Base-by-base conservation (phyloP, 2,329 filamentous ascomycete genomes). In the Colletotrichum paranaense region DNA sequence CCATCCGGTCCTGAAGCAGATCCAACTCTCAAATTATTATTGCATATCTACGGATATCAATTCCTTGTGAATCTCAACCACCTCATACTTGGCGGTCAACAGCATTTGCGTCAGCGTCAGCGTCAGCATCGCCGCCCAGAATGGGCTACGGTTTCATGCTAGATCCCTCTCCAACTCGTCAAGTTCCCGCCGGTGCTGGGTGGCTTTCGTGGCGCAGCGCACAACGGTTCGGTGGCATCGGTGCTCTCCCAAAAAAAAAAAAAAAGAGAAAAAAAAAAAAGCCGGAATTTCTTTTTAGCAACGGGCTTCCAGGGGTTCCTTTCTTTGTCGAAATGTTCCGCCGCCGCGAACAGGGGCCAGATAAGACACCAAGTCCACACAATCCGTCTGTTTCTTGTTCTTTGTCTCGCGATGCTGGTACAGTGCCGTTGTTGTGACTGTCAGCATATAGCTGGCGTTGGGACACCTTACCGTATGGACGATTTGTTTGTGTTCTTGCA, bases 191-290 rank as follows among this genome's bases (percentile, higher is more conserved):
- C 53, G 7, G 14, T 19, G 46, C 62, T 24, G 12, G 52, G n/a
- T 64, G 59, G 67, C 52, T 64, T 65, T 28, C 32, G 62, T 53
- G 53, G 60, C 57, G 38, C 62, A 28, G 57, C 38, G 35, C 26
- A 65, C 12, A 69, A 66, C 67, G 52, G 52, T 38, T 22, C 32
- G 32, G 32, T 35, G 32, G 32, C 32, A 35, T 58, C 22, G 32
- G 46, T 53, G 53, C 24, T 26, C 28, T 42, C 16, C 32, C 32
- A 9, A 35, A 35, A 35, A 35, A 35, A 35, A 12, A 26, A 26
- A 30, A 30, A 8, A 2, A 19, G 12, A 26, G 12, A 12, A 26
- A 26, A 30, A 30, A 8, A 8, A 22, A 26, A 22, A 30, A n/a
- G 30, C 32, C n/a, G 14, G 49, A n/a, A 19, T 52, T 19, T 53